These are phyloP conservation scores for Botrytis deweyae DNA, from an alignment of 2,329 filamentous ascomycete genomes.

Conservation along the genomic window DNA sequence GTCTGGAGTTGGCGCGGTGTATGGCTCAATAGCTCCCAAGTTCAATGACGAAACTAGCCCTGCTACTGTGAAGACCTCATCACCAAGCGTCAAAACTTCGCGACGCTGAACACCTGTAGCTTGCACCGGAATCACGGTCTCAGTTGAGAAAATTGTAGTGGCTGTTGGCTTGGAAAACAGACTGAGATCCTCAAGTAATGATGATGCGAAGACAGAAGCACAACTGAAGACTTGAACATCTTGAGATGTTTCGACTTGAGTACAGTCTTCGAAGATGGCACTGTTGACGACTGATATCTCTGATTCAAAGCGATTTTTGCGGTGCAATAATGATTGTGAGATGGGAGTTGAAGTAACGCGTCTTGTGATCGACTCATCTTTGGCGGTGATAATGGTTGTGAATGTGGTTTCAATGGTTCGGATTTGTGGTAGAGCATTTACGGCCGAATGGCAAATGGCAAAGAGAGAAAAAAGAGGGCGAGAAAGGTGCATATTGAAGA, in stretches of 20 bases:
- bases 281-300: background rate
- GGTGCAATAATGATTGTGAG: background rate
- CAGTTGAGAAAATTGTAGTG: background rate
- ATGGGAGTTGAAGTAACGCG: background rate
- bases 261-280: background rate
- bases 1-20: background rate
- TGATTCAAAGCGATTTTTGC: background rate
- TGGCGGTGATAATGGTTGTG: background rate
- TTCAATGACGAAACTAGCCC: background rate
- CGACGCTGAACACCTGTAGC: background rate
- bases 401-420: background rate
- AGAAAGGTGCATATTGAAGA: background rate
- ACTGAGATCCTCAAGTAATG: background rate
- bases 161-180: background rate
- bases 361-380: background rate
- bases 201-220: background rate
- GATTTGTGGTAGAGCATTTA: background rate
- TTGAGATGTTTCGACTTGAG: background rate
- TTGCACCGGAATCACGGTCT: background rate
- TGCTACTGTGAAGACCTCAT: background rate
- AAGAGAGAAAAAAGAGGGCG: background rate
- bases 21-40: background rate
- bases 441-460: background rate
- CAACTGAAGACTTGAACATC: background rate
- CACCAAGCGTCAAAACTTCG: background rate